Base-by-base conservation (phyloP, 805 yeast genomes). In the Yarrowia sp. region DNA sequence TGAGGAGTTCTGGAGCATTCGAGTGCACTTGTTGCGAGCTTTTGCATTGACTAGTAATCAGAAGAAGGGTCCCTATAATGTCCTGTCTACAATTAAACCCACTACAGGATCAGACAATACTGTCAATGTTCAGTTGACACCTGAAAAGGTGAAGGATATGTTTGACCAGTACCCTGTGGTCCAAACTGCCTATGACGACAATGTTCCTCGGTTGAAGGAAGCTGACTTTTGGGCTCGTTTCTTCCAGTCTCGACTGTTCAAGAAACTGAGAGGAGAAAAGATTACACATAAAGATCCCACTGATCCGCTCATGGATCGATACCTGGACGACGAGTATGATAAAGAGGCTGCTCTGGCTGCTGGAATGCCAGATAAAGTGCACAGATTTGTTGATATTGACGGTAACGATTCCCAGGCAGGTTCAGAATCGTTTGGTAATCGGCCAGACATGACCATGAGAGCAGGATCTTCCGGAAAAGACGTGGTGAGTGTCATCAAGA, bases 191-290 rank as follows among this genome's bases (percentile, higher is more conserved):
- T 95, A 90, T 74, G 87, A 86, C 69, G 99, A 95, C 67, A 87
- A 87, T 68, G 99, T 95, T 5, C 99, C 98, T 0, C 87, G 88
- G 70, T 82, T 95, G 66, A 84, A 86, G 58, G 98, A 95, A 76
- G 93, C 94, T 49, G 97, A 90, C 74, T 95, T 95, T 73, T 95
- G 99, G 99, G 91, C 97, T 12, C 81, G 98, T 70, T 95, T 95
- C 74, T 95, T 95, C 82, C 88, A 91, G 73, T 92, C 98, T 0
- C 89, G 92, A 73, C 79, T 95, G 69, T 95, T 93, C 74, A 83
- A 97, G 71, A 86, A 92, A 73, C 80, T 95, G 40, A 84, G 97
- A 75, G 99, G 99, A 69, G 98, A 95, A 74, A 87, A 87, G 71
- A 84, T 92, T 66, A 86, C 87, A 73, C 78, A 84, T 2, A 88